Evolutionary conservation across 805 yeast species (phyloP).

Genomic region (Metschnikowia peoriensis): DNA sequence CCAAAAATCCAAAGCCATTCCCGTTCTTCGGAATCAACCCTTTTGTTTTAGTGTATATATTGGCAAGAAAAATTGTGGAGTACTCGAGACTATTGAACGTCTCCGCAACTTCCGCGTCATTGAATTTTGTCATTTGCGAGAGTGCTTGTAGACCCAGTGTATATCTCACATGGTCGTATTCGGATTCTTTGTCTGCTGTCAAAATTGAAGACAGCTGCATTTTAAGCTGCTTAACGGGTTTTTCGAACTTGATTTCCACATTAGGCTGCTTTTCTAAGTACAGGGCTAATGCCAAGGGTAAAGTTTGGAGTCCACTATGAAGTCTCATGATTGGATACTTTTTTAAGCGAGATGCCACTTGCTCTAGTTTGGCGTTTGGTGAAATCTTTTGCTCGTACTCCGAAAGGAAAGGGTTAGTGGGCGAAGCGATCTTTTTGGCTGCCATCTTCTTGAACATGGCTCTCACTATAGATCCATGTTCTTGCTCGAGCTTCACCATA

Average conservation of each 20-base stretch:
- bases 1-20: slow-evolving; percentile 84
- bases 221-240: slow-evolving; percentile 23
- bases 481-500: slow-evolving; percentile 55
- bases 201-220: slow-evolving; percentile 14
- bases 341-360: slow-evolving; percentile 39
- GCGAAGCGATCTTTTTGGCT: slow-evolving; percentile 8
- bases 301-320: slow-evolving; percentile 52
- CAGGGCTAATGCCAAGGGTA: slow-evolving; percentile 45
- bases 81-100: slow-evolving; percentile 33
- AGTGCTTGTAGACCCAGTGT: slow-evolving; percentile 51
- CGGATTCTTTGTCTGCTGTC: neutral
- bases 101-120: slow-evolving; percentile 4
- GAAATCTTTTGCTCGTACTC: slow-evolving; percentile 41
- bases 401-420: slow-evolving; percentile 20
- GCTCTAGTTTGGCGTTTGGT: slow-evolving; percentile 37
- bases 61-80: slow-evolving; percentile 60
- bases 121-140: slow-evolving; percentile 23
- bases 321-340: slow-evolving; percentile 63
- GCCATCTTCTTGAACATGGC: slow-evolving; percentile 38
- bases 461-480: slow-evolving; percentile 56
- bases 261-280: slow-evolving; percentile 40
- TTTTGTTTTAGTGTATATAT: slow-evolving; percentile 51
- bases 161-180: slow-evolving; percentile 57
- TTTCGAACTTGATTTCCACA: slow-evolving; percentile 36
- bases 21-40: slow-evolving; percentile 33